phyloP scores from a whole-genome alignment of 1,284 basidiomycete species.

The Ganoderma multipileum region DNA sequence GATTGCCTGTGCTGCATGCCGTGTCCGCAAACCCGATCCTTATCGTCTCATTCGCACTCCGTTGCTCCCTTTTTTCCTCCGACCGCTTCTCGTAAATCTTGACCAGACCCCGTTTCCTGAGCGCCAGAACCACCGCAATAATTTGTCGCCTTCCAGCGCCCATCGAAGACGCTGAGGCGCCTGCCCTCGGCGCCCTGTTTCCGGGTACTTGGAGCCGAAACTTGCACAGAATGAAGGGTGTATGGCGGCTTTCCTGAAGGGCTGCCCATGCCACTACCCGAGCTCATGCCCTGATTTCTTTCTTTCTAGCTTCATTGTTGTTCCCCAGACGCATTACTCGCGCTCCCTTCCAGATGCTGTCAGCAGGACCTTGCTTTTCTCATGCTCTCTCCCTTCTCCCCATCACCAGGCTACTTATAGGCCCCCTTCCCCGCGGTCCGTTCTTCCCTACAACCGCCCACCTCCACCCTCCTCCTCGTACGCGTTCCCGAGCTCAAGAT shows the following conservation, averaged over 20 bases:
- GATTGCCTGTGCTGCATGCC: background rate
- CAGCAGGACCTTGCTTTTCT: conserved; percentile 11
- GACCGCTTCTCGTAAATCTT: background rate
- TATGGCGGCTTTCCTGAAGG: background rate
- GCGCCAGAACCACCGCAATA: background rate
- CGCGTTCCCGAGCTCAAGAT: conserved; percentile 17
- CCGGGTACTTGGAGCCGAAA: background rate
- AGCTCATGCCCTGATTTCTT: background rate
- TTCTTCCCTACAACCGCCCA: conserved; percentile 12
- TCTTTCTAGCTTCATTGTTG: background rate
- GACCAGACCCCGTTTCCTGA: too few relatives aligned
- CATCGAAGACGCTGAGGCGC: background rate
- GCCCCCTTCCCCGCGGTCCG: background rate
- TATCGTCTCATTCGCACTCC: background rate
- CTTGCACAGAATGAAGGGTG: background rate
- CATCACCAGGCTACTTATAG: conserved; percentile 22
- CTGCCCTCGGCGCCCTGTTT: background rate
- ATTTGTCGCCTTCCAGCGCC: background rate
- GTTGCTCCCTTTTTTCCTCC: background rate
- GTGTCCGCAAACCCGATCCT: background rate
- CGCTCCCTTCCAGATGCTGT: conserved; percentile 7
- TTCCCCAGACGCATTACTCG: conserved; percentile 10
- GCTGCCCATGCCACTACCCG: background rate
- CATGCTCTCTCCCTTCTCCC: conserved; percentile 9
- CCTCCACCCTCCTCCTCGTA: conserved; percentile 3